Base-by-base conservation (phyloP, 768 basidiomycete species). In the Mrakia hoshinonis region DNA sequence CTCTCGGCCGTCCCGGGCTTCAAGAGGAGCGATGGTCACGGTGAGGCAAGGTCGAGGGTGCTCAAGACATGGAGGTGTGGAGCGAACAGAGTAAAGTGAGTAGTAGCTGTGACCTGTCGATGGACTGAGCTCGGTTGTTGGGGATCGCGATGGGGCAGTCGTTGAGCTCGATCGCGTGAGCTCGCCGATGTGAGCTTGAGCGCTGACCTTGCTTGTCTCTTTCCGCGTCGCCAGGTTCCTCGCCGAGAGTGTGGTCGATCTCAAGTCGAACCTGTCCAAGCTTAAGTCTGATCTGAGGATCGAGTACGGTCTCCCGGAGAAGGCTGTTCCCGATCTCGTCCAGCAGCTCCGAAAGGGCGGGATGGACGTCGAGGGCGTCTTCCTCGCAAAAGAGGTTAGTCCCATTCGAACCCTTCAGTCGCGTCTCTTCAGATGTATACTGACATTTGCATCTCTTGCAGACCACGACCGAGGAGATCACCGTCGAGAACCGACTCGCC, bases 241-340 rank as follows among this genome's bases (percentile, higher is more conserved):
- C 31, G 73, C 78, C 0, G 80, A 82, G 70, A 75, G 78, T 6
- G 77, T 82, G 0, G 80, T 76, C 60, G 77, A 77, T 47, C 72
- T 82, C 43, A 74, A 80, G 38, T 70, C 77, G 13, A 74, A 73
- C 46, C 48, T 79, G 47, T 12, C 76, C 75, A 58, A 77, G 76
- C 26, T 72, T 55, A 26, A 48, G 36, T 72, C 70, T 0, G 81
- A 81, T 69, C 73, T 83, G 67, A 66, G 80, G 18, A 75, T 83
- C 4, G 77, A 79, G 0, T 82, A 79, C 72, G 82, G 82, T 10
- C 74, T 74, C 38, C 79, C 80, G 9, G 82, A 83, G 61, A 66
- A 73, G 0, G 76, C 82, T 13, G 66, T 81, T 2, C 76, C 77
- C 13, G 68, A 74, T 15, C 60, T 82, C 9, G 76, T 81, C 34